Base-by-base conservation (phyloP, 2,329 filamentous ascomycete genomes). In the Penicillium fuscoglaucum region DNA sequence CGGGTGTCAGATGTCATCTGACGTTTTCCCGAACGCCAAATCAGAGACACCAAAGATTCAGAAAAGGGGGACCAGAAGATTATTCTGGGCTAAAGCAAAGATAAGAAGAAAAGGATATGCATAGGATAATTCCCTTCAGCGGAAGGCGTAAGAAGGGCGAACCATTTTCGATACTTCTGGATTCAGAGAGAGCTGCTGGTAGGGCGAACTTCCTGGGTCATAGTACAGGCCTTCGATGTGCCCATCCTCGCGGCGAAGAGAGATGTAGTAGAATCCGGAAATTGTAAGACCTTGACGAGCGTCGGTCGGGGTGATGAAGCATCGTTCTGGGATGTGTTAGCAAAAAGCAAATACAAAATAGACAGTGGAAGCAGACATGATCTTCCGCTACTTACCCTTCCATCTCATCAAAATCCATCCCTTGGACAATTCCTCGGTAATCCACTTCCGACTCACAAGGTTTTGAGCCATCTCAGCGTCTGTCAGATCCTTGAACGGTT, bases 381-480 rank as follows among this genome's bases (percentile, higher is more conserved):
- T 17, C 31, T 31, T 29, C 15, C 35, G 10, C 10, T 33, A 68
- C 70, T 61, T 60, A 78, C 78, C 79, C 70, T 82, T 82, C 79
- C 79, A 82, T 60, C 79, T 71, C 79, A 82, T 82, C 63, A 82
- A 62, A 48, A 82, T 78, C 79, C 79, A 81, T 28, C 76, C 74
- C 57, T 73, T 71, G 19, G 71, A 72, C 55, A 79, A 53, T 61
- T 74, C 63, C 57, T 76, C 74, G n/a, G 69, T 74, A 21, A 79
- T 66, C 76, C 76, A 79, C 58, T 75, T 76, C 61, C 72, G 74
- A 61, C 76, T 80, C 50, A 79, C 73, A 41, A 80, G 68, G 17
- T 73, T 78, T 58, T 71, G 76, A n/a, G 72, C 73, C 61, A 78
- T 74, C 56, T 79, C 73, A 12, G 77, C 72, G 60, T 80, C 77